Conservation (phyloP, 352 stramenopile species). For the Phytophthora constricta region DNA sequence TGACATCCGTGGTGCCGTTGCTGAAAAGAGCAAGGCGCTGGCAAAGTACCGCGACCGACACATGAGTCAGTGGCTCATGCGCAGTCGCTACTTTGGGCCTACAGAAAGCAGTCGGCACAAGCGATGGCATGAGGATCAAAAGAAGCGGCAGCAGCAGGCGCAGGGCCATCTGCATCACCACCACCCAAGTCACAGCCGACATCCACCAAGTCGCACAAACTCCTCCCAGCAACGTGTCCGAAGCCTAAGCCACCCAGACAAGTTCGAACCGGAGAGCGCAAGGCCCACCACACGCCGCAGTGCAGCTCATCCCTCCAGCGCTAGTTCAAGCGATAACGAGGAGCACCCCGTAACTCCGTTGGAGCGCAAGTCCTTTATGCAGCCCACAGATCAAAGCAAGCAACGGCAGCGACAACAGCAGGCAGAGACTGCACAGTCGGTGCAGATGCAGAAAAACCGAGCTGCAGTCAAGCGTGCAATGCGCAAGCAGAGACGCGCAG, state of each 20-base stretch:
- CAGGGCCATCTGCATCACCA: conserved; percentile 35
- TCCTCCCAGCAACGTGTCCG: conserved; percentile 33
- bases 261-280: conserved; percentile 15
- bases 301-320: conserved; percentile 21
- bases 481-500: conserved; percentile 43
- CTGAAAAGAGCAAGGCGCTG: conserved; percentile 61
- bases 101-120: conserved; percentile 82
- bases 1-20: conserved; percentile 68
- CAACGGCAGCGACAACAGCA: conserved; percentile 43
- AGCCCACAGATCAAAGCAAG: conserved; percentile 58
- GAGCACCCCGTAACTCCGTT: conserved; percentile 38
- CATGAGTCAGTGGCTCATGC: conserved; percentile 58
- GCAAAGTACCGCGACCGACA: conserved; percentile 64
- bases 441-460: conserved; percentile 31
- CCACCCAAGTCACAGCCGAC: conserved; percentile 10
- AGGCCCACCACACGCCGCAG: conserved; percentile 9
- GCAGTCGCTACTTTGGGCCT: conserved; percentile 80
- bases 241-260: conserved; percentile 50
- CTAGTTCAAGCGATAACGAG: conserved; percentile 39
- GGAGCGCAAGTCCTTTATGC: conserved; percentile 65
- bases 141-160: conserved; percentile 54
- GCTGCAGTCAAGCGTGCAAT: conserved; percentile 40
- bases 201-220: conserved; percentile 10
- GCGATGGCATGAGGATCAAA: conserved; percentile 77
- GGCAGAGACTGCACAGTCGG: conserved; percentile 13